Conservation (phyloP, 192 early-diverging fungal species). For the Coemansia reversa region DNA sequence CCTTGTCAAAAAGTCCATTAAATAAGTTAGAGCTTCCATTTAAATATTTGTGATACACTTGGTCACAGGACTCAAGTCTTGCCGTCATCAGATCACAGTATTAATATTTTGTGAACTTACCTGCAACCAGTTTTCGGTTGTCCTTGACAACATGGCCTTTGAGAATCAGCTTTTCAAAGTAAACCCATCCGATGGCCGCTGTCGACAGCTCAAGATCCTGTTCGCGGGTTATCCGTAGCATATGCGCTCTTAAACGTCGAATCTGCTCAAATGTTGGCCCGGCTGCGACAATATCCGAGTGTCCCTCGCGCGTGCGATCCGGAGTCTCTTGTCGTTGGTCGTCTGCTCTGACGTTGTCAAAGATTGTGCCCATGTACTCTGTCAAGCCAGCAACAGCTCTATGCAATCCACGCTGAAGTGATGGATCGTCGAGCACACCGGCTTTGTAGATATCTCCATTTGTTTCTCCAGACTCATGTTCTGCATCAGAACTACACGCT, state of each 20-base stretch:
- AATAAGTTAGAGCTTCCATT: neutral
- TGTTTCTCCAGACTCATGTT: slow-evolving; percentile 13
- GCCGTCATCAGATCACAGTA: too few species aligned
- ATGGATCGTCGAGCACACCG: slow-evolving; percentile 75
- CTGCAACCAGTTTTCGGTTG: slow-evolving; percentile 62
- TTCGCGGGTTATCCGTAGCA: slow-evolving; percentile 67
- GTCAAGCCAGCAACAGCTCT: slow-evolving; percentile 78
- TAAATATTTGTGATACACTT: slow-evolving; percentile 11
- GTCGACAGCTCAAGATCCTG: slow-evolving; percentile 86
- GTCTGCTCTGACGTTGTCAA: slow-evolving; percentile 74
- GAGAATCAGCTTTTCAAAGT: slow-evolving; percentile 92
- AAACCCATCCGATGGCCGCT: slow-evolving; percentile 85
- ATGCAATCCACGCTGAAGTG: slow-evolving; percentile 75
- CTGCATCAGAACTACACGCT: slow-evolving; percentile 5
- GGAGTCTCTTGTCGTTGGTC: slow-evolving; percentile 89
- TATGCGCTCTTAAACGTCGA: slow-evolving; percentile 69
- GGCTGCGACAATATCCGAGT: slow-evolving; percentile 72
- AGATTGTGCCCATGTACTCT: slow-evolving; percentile 81
- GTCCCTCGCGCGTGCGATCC: slow-evolving; percentile 76
- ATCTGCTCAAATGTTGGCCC: slow-evolving; percentile 88
- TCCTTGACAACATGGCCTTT: slow-evolving; percentile 70
- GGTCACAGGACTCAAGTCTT: neutral
- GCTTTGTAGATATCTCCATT: neutral
- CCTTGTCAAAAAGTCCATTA: neutral
- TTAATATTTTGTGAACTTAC: slow-evolving; percentile 20